Base-by-base conservation (phyloP, 2,329 filamentous ascomycete species). In the Xylariaceae sp. region DNA sequence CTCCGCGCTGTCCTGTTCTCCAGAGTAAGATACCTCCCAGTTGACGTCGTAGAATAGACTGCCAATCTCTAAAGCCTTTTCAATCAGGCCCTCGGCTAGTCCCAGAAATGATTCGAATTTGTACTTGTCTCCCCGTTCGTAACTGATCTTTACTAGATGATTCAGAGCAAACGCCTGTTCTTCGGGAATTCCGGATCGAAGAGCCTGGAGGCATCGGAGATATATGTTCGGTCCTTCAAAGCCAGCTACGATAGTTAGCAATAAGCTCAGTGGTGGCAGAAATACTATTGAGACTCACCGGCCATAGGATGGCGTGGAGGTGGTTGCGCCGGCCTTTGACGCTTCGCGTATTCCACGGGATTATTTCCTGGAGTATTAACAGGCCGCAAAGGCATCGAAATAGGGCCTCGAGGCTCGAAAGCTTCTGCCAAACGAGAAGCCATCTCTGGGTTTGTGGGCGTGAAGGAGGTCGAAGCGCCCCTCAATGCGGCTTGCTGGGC, bases 91-190 rank as follows among this genome's bases (percentile, higher is more conserved):
- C 63, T 97, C 93, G 1, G 89, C 88, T 19, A 98, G 74, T 9
- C 88, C 84, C 2, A 87, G 85, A 53, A 96, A 97, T 4, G 88
- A 87, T 54, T 95, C 89, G 52, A 97, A 96, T 46, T 88, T 86
- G 66, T 95, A 96, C 64, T 95, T 95, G 61, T 97, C 93, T 34
- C 91, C 91, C 33, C 90, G 80, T 63, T 97, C 90, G 58, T 85
- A 93, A 0, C 90, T 96, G 19, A 97, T 96, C 61, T 95, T 95
- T 45, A 97, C 89, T 3, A 97, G 69, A 56, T 97, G 91, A 55
- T 95, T 89, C 9, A 97, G 71, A 0, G 89, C 91, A 65, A 94
- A 97, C n/a, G 88, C 83, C 55, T 96, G 86, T 60, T 98, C 91
- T 11, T 83, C 77, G 3, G 78, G 77, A 19, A 95, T 79, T 2